Percentiles rank a stretch among this genome's conserved stretches.
These are phyloP conservation scores for Xylariaceae sp. DNA, from an alignment of 2,329 filamentous ascomycete genomes.

Conservation along the genomic window DNA sequence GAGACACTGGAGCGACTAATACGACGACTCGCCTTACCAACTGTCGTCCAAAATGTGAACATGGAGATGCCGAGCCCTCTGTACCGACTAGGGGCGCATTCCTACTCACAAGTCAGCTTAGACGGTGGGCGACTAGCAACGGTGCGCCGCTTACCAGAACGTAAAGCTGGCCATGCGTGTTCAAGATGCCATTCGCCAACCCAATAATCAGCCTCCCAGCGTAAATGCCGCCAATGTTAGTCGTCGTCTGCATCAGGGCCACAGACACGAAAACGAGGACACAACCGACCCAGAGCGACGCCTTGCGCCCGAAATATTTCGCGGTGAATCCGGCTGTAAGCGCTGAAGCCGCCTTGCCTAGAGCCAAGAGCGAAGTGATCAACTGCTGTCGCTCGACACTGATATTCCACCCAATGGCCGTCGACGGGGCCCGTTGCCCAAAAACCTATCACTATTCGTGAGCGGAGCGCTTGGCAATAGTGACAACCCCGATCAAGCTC, in stretches of 20 bases:
- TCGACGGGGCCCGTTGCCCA: constrained; percentile 26
- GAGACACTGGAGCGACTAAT: background rate
- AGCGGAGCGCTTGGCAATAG: background rate
- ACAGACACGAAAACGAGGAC: constrained; percentile 40
- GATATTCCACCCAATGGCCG: constrained; percentile 30
- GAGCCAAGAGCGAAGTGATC: constrained; percentile 46
- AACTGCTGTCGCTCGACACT: constrained; percentile 42
- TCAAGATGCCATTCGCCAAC: constrained; percentile 38
- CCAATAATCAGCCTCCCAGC: constrained; percentile 47
- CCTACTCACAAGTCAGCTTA: constrained; percentile 29
- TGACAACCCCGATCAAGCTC: background rate
- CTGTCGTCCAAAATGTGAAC: constrained; percentile 46
- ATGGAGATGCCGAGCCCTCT: constrained; percentile 45
- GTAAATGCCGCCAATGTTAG: constrained; percentile 45
- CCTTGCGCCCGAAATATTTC: constrained; percentile 34
- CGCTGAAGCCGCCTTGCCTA: constrained; percentile 45
- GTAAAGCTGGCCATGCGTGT: constrained; percentile 36
- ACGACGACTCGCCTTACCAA: constrained; percentile 36
- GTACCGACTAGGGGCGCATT: constrained; percentile 44
- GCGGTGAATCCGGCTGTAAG: constrained; percentile 40
- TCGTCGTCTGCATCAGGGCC: constrained; percentile 49
- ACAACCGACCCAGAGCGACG: constrained; percentile 40
- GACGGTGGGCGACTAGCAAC: background rate
- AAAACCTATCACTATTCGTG: constrained; percentile 27
- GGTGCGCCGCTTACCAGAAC: constrained; percentile 19